These are phyloP conservation scores for Euryodendron excelsum DNA, from an alignment of 148 eudicot genomes.

Conservation along the genomic window DNA sequence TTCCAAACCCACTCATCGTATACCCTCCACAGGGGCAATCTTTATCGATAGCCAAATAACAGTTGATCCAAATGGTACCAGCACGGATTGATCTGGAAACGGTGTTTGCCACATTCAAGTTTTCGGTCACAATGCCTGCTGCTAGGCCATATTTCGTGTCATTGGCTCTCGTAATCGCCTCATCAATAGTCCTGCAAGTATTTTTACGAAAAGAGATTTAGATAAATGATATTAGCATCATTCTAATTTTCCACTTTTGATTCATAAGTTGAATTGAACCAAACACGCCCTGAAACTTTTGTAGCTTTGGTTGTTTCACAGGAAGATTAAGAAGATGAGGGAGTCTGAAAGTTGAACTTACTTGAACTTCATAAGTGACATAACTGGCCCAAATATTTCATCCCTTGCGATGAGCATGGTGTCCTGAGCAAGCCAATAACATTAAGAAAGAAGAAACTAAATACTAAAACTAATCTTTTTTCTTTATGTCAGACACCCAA, in stretches of 20 bases:
- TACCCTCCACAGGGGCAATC: slow-evolving; percentile 22
- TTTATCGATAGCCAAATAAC: slow-evolving; percentile 9
- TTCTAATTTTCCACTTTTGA: background rate
- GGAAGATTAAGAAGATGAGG: background rate
- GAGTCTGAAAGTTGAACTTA: background rate
- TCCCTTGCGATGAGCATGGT: slow-evolving; percentile 33
- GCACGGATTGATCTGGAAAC: slow-evolving; percentile 24
- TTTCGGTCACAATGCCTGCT: slow-evolving; percentile 69
- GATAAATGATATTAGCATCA: too few relatives aligned
- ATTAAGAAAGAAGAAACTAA: background rate
- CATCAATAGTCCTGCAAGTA: slow-evolving; percentile 67
- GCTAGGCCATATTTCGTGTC: slow-evolving; percentile 70
- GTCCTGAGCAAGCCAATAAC: slow-evolving; percentile 20
- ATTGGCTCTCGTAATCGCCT: slow-evolving; percentile 71
- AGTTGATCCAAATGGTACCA: slow-evolving; percentile 24
- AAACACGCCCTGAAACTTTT: too few relatives aligned
- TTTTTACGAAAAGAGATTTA: too few relatives aligned
- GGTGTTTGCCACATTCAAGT: slow-evolving; percentile 42
- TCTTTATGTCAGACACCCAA: background rate
- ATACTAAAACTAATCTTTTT: background rate
- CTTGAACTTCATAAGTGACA: slow-evolving; percentile 25
- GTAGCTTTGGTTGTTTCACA: too few relatives aligned
- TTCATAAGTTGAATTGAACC: background rate
- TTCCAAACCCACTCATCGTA: slow-evolving; percentile 50
- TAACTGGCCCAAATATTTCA: slow-evolving; percentile 53